Evolutionary conservation across 441 rosid genomes (phyloP), one percentile per base, ranked within the genome.

Genomic region (Jatropha podagrica): DNA sequence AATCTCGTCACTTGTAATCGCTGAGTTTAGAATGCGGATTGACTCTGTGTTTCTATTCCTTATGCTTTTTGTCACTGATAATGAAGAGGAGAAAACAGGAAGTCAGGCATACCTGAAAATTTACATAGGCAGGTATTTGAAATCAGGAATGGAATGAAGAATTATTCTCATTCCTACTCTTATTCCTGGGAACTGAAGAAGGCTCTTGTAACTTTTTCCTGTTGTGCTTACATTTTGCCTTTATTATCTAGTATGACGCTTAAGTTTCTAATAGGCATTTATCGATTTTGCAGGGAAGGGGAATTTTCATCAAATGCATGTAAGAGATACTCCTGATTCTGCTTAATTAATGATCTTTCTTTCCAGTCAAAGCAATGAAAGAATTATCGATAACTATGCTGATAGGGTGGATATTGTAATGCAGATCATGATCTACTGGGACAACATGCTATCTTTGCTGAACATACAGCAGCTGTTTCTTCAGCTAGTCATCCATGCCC

Each of bases 401-500:
- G 73, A 82, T 65, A 46, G 64, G 77, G 66, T 59, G 67, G 17
- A 64, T 74, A 32, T 76, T 71, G 10, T 54, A 75, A 77, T 85
- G 88, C 95, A 96, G 99, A 94, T 91, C 96, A 90, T 61, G 96
- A 89, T 79, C 84, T 86, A 60, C 73, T 88, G 75, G 93, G 90
- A 38, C 98, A 90, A 44, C 94, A 91, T 77, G 94, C 97, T 64
- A 80, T 90, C 68, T 96, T 88, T 55, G 79, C 97, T 4, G 98
- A 92, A 79, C 96, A 88, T 69, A 74, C 97, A 40, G 83, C 89
- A 14, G 78, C 82, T 17, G 90, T 87, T 38, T 84, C 96, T 77
- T 86, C 99, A 54, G 85, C 94, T 41, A 79, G 88, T 65, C 95
- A 91, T 78, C 90, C 94, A 55, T 96, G 98, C 82, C 99, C 99